Evolutionary conservation across 768 basidiomycete species (phyloP).

Genomic region (Coprinopsis strossmayeri): DNA sequence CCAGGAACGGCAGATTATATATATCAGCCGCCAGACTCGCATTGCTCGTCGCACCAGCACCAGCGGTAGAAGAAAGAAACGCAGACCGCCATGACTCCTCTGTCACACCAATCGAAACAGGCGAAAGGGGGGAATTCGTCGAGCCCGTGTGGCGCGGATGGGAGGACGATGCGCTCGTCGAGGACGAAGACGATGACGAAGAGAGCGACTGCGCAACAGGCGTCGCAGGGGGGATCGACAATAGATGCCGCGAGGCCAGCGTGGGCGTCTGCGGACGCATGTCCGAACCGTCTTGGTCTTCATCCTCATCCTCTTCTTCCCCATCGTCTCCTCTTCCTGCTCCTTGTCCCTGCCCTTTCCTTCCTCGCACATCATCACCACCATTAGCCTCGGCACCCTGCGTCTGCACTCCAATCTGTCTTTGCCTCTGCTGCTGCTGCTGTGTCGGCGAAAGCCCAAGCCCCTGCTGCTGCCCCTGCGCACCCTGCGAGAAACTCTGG

Average conservation of each 20-base stretch:
- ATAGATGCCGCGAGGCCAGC: conserved; percentile 7
- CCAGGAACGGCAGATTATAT: conserved; percentile 61
- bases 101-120: too few relatives aligned
- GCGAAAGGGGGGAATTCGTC: too few relatives aligned
- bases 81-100: background rate
- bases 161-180: background rate
- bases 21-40: conserved; percentile 8
- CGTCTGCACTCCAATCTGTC: background rate
- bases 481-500: background rate
- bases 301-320: background rate
- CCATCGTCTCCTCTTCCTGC: background rate
- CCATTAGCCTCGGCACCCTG: background rate
- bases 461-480: background rate
- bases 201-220: background rate
- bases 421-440: too few relatives aligned
- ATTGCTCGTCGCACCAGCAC: background rate
- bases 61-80: background rate
- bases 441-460: background rate
- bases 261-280: conserved; percentile 7
- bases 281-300: conserved; percentile 1
- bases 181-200: background rate
- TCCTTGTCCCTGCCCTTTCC: background rate
- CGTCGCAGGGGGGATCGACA: conserved; percentile 1
- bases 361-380: background rate
- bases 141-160: background rate